Conservation (phyloP, 1,139 yeast species). For the Lodderomyces metapsilosis region DNA sequence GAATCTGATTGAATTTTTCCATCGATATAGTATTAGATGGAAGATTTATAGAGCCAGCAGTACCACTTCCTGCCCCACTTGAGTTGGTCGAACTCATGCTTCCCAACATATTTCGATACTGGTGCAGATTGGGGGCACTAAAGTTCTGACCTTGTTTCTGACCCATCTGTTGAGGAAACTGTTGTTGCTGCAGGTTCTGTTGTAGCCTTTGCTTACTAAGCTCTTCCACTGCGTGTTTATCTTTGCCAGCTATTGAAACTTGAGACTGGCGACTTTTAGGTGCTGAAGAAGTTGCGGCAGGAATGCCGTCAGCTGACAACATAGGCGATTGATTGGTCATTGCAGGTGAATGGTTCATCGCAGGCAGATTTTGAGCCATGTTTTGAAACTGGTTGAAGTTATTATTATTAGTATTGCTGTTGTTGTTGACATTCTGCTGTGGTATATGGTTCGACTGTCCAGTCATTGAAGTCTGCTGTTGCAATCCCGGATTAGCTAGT, state of each 20-base stretch:
- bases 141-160: slow-evolving; percentile 5
- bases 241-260: slow-evolving; percentile 4
- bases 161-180: not conserved
- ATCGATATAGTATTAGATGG: slow-evolving; percentile 30
- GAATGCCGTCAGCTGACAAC: slow-evolving; percentile 11
- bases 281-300: slow-evolving; percentile 7
- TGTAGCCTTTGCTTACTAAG: slow-evolving; percentile 8
- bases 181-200: slow-evolving; percentile 3
- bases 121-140: slow-evolving; percentile 1
- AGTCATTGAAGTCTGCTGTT: slow-evolving; percentile 12
- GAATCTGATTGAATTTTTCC: slow-evolving; percentile 42
- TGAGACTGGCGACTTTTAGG: not conserved
- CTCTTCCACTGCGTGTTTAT: slow-evolving; percentile 10
- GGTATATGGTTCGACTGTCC: slow-evolving; percentile 15
- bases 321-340: slow-evolving; percentile 12
- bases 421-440: slow-evolving; percentile 8
- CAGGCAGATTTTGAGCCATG: slow-evolving; percentile 10
- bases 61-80: slow-evolving; percentile 11
- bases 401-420: no score
- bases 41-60: slow-evolving; percentile 5
- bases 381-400: slow-evolving; percentile 2
- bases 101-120: slow-evolving; percentile 7
- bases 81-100: slow-evolving; percentile 9
- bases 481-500: slow-evolving; percentile 6
- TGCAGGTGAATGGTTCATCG: slow-evolving; percentile 12